A percentile compares a stretch with the other conserved stretches of the same genome.
Conservation (phyloP, 1,284 basidiomycete genomes). For the Hortiboletus rubellus region DNA sequence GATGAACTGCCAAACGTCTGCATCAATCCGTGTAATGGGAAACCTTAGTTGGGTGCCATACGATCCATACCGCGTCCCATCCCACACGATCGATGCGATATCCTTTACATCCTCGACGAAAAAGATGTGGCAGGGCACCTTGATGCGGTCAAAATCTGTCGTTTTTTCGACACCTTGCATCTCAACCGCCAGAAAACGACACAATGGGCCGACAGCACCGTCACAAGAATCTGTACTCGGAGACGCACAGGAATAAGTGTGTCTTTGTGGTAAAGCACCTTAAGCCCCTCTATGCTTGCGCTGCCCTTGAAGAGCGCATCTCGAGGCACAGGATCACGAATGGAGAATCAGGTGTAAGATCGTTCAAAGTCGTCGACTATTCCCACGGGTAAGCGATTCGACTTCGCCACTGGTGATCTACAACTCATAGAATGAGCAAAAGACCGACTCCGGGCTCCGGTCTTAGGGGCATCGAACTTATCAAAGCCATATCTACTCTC, state of each 20-base stretch:
- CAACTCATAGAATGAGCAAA: too few relatives aligned
- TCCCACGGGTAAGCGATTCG: too few relatives aligned
- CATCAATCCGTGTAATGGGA: neutral
- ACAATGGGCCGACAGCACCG: too few relatives aligned
- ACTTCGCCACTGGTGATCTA: too few relatives aligned
- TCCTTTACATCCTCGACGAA: slow-evolving; percentile 93
- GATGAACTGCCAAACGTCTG: slow-evolving; percentile 92
- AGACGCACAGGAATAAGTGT: slow-evolving; percentile 78
- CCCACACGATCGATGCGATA: slow-evolving; percentile 90
- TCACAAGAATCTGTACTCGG: neutral
- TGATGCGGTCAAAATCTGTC: slow-evolving; percentile 88
- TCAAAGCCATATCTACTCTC: too few relatives aligned
- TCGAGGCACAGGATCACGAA: slow-evolving; percentile 80
- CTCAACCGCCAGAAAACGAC: neutral
- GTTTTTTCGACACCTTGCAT: slow-evolving; percentile 57
- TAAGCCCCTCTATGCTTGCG: slow-evolving; percentile 93
- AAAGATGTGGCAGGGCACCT: slow-evolving; percentile 95
- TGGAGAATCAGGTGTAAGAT: too few relatives aligned
- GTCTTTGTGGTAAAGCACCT: slow-evolving; percentile 98
- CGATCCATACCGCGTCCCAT: slow-evolving; percentile 92
- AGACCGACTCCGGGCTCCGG: too few relatives aligned
- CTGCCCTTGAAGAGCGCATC: slow-evolving; percentile 86
- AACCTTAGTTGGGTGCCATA: slow-evolving; percentile 81
- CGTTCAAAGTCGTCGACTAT: too few relatives aligned
- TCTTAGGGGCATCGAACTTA: too few relatives aligned